Percentiles rank a stretch among this genome's conserved stretches.
These are phyloP conservation scores for Macrophomina phaseolina DNA, from an alignment of 2,329 filamentous ascomycete species.

Conservation along the genomic window DNA sequence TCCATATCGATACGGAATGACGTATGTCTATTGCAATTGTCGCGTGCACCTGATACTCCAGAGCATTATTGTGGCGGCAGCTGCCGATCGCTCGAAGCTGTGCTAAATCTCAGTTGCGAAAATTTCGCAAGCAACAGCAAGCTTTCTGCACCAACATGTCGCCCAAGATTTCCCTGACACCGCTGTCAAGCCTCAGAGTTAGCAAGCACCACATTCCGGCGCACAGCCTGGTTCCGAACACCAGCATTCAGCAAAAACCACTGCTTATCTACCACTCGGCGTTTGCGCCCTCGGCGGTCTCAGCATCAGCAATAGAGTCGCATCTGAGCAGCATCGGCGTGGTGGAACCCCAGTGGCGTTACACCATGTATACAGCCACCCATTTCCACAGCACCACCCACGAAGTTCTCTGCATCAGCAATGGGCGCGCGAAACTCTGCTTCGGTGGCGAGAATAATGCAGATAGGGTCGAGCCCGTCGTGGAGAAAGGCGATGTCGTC, in stretches of 20 bases:
- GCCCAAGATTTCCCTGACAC: conserved; percentile 41
- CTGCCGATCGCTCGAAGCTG: background rate
- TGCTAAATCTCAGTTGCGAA: background rate
- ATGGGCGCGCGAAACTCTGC: conserved; percentile 65
- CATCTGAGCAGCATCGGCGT: conserved; percentile 61
- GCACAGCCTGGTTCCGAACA: conserved; percentile 66
- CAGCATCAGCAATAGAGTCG: conserved; percentile 59
- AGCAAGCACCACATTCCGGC: conserved; percentile 65
- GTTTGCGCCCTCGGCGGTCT: conserved; percentile 52
- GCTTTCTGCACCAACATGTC: conserved; percentile 1
- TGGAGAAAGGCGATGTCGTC: conserved; percentile 67
- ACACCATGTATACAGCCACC: conserved; percentile 69
- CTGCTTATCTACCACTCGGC: conserved; percentile 69
- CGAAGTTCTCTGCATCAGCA: conserved; percentile 67
- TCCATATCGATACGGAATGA: conserved; percentile 25
- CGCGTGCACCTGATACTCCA: background rate
- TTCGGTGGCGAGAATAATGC: conserved; percentile 71
- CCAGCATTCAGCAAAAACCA: conserved; percentile 66
- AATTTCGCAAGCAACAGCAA: too few relatives aligned
- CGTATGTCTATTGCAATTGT: conserved; percentile 7
- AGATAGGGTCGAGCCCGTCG: conserved; percentile 59
- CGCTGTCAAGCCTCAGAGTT: conserved; percentile 60
- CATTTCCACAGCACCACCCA: conserved; percentile 73
- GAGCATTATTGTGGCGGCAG: background rate
- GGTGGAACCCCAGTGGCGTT: conserved; percentile 69